phyloP scores from a whole-genome alignment of 192 early-diverging fungal genomes.

The Coemansia nantahalensis region DNA sequence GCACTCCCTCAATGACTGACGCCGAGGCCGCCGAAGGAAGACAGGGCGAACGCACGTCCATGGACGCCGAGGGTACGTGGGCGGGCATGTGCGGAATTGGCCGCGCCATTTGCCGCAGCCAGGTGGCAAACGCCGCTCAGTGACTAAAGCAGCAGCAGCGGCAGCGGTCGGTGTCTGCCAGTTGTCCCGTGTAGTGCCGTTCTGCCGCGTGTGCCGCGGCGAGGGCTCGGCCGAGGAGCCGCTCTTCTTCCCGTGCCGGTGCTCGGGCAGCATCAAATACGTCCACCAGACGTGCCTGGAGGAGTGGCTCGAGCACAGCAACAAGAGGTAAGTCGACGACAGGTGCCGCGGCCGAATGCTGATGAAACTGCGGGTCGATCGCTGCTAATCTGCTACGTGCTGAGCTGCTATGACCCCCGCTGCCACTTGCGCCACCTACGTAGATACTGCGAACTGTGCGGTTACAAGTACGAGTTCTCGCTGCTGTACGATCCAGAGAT shows the following conservation, averaged over 20 bases:
- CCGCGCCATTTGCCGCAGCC: no score
- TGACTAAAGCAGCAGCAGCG: neutral
- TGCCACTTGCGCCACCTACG: no score
- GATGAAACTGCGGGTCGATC: no score
- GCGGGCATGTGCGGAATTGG: no score
- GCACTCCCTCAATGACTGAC: no score
- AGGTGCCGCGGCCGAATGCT: no score
- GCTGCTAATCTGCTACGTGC: no score
- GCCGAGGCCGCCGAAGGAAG: no score
- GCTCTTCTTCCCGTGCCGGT: slow-evolving; percentile 92
- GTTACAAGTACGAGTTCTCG: slow-evolving; percentile 79
- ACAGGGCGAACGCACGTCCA: slow-evolving; percentile 1
- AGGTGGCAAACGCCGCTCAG: no score
- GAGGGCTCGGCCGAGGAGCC: slow-evolving; percentile 77
- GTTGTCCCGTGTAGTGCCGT: slow-evolving; percentile 49
- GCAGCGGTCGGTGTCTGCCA: neutral
- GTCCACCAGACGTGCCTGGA: slow-evolving; percentile 90
- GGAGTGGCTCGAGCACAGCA: slow-evolving; percentile 81
- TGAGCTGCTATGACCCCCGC: no score
- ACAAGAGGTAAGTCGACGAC: slow-evolving; percentile 59
- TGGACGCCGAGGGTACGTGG: slow-evolving; percentile 18
- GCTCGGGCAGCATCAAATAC: slow-evolving; percentile 90
- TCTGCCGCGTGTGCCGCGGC: slow-evolving; percentile 81
- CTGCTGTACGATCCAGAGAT: slow-evolving; percentile 72
- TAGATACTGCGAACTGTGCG: slow-evolving; percentile 83